Conservation (phyloP, 352 stramenopile species). For the Phytopythium litorale region DNA sequence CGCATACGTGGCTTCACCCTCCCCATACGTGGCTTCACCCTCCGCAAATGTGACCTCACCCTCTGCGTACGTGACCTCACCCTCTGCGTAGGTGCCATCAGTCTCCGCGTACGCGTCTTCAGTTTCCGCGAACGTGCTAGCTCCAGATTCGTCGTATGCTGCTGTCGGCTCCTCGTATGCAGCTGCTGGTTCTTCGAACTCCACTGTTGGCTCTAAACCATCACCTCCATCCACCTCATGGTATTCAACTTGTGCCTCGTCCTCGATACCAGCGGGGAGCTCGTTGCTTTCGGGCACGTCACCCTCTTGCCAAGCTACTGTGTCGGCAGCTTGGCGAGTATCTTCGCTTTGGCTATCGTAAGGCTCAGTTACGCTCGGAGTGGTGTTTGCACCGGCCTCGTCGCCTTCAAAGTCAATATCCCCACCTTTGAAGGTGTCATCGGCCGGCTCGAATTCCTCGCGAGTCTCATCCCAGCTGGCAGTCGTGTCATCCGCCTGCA, state of each 20-base stretch:
- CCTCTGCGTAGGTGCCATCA: too few species aligned
- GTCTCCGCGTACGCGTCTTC: too few species aligned
- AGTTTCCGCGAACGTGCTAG: too few species aligned
- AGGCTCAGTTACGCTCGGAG: neutral
- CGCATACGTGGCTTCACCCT: constrained; percentile 8
- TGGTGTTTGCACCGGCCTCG: neutral
- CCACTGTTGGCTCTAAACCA: neutral
- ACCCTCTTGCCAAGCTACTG: neutral
- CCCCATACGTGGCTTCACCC: neutral
- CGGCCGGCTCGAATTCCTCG: neutral
- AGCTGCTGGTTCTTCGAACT: neutral
- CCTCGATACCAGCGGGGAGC: neutral
- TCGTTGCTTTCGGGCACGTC: neutral
- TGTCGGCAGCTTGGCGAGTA: neutral
- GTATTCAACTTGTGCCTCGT: neutral
- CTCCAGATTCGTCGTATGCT: too few species aligned
- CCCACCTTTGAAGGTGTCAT: constrained; percentile 1
- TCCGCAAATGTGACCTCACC: constrained; percentile 4
- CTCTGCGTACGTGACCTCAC: too few species aligned
- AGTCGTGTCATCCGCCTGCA: neutral
- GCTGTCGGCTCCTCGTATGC: neutral
- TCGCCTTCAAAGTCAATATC: constrained; percentile 1
- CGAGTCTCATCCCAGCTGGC: neutral
- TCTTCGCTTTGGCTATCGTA: neutral
- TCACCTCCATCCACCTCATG: neutral